Evolutionary conservation across 306 rosid genomes (phyloP).

Genomic region (Trifolium fragiferum): DNA sequence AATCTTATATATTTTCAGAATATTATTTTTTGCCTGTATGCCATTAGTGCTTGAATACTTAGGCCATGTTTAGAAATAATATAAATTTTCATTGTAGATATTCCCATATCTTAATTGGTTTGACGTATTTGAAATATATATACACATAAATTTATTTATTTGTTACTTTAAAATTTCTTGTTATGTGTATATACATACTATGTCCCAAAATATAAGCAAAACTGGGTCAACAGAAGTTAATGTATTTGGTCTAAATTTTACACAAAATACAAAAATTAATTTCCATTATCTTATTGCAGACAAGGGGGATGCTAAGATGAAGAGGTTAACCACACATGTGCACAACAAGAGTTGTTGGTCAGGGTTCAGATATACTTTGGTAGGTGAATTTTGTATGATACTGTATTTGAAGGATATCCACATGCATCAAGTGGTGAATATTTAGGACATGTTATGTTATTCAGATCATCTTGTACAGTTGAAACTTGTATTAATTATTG

Average conservation of each 20-base stretch:
- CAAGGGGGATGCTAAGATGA: conserved; percentile 38
- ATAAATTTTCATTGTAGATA: conserved; percentile 36
- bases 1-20: not conserved
- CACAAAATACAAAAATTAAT: not conserved
- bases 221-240: no score
- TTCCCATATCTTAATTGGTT: conserved; percentile 3
- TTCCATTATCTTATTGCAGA: conserved; percentile 39
- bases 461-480: not conserved
- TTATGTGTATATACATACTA: not conserved
- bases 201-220: no score
- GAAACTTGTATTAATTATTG: not conserved
- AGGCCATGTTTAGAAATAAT: not conserved
- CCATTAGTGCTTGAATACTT: not conserved
- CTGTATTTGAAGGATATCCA: conserved; percentile 6
- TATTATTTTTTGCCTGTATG: conserved; percentile 21
- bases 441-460: conserved; percentile 22
- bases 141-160: not conserved
- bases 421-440: conserved; percentile 23
- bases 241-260: no score
- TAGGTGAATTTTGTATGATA: conserved; percentile 23
- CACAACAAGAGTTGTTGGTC: conserved; percentile 8
- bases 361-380: conserved; percentile 34
- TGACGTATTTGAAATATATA: not conserved
- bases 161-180: conserved; percentile 6
- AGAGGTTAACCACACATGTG: conserved; percentile 9